Base-by-base conservation (phyloP, 2,329 filamentous ascomycete genomes). In the Ascocoryne sarcoides region DNA sequence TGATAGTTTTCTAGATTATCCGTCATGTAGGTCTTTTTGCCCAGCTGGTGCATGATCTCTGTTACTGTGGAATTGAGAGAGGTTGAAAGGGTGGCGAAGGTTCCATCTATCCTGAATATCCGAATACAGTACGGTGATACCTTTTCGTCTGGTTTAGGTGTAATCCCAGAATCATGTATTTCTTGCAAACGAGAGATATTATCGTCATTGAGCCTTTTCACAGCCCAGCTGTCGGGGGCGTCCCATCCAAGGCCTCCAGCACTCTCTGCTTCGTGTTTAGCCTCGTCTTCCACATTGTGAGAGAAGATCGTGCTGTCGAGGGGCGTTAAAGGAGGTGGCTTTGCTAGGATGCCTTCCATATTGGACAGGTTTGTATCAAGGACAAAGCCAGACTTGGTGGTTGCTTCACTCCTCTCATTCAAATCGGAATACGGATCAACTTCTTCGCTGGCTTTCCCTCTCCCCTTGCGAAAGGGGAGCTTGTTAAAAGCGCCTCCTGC, bases 221-320 rank as follows among this genome's bases (percentile, higher is more conserved):
- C 90, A 37, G 85, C 88, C 92, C 92, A 98, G 60, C 89, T 95
- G 61, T 96, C 90, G 1, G 92, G 90, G 3, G 89, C 89, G 60
- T 93, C 85, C 90, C 90, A 98, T 3, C 77, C 76, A 2, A 80
- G 79, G 12, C 45, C 49, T 19, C 47, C 46, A 15, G 46, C 52
- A 29, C 36, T 50, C 18, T 56, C 49, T n/a, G 49, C 45, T 29
- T 59, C 50, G n/a, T 43, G 32, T 23, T 54, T 58, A 2, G 48
- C 50, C 17, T 75, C 69, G 19, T 62, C 59, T 26, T 73, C 69
- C 19, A 65, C 48, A 14, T 60, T 61, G 18, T 61, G 65, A 19
- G 50, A 44, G 43, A 72, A 62, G 41, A 71, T 70, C 47, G 67
- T 62, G 50, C 70, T 69, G 46, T 77, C 80, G 51, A 86, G 79